Base-by-base conservation (phyloP, 176 grass and related monocot genomes). In the Triticum turgidum region DNA sequence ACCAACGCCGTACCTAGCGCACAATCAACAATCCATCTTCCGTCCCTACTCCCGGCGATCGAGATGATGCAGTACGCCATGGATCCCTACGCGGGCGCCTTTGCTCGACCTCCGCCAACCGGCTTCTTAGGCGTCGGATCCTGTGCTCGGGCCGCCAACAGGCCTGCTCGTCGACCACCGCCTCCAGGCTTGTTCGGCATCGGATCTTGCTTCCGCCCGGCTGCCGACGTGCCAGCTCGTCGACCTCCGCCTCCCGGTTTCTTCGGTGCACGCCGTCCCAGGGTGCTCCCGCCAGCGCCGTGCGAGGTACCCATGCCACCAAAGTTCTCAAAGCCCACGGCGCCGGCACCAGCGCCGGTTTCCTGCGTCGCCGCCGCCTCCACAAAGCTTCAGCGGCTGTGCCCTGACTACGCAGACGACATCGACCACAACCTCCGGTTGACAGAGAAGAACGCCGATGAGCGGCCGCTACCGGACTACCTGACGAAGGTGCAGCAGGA, bases 391-490 rank as follows among this genome's bases (percentile, higher is more conserved):
- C 73, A 17, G 73, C 73, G 44, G 24, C 44, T 76, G 7, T 52
- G 73, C 73, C 17, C 73, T 13, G 73, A 76, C 73, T 76, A 76
- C 73, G 22, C 15, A 7, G 71, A 74, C n/a, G 71, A 74, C 11
- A 45, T 74, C 71, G 41, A 74, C 71, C 3, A 22, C 41, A 45
- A 74, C 71, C 71, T 74, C 39, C 38, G 41, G 71, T 1, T 24
- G 0, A 47, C 11, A 10, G 71, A 74, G 22, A n/a, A 39, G 41
- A 15, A 74, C 41, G 1, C 41, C n/a, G 39, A 74, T 11, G 71
- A 74, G 71, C 71, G 71, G n/a, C 22, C 71, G 39, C 41, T 42
- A 12, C 71, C 33, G 30, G 47, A 25, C 30, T 70, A 83, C 80
- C 20, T 83, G 7, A 12, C 1, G 6, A 59, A 32, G 32, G 69